Evolutionary conservation across 495 filamentous ascomycete species (phyloP), one percentile per base, ranked within the genome.

Genomic region (Neurospora sp.): DNA sequence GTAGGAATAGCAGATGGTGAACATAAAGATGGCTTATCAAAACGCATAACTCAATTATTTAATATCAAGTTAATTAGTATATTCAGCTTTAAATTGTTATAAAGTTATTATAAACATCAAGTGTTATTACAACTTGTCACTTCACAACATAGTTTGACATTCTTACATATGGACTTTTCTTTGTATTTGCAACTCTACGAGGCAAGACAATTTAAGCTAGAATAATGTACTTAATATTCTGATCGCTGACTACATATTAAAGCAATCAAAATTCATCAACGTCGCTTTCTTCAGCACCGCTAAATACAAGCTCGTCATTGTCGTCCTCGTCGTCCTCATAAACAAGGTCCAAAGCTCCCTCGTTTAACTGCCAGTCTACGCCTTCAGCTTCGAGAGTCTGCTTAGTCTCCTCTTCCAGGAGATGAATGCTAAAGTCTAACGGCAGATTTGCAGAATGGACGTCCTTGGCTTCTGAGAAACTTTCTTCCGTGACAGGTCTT

Each of bases 361-460:
- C 54, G 27, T 62, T 62, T 5, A 62, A 2, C 14, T 62, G 54
- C 54, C 54, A 62, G 35, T 74, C 69, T 9, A 76, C 76, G 2
- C 77, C 72, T 4, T 77, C 80, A 2, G 38, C n/a, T 37, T 74
- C 39, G 0, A 83, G 74, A 39, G 18, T 46, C 2, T 18, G 39
- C 38, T 72, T 76, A 0, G 77, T 76, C n/a, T 75, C 70, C 38
- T 70, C 60, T 0, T 70, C 35, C 27, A 85, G 44, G 0, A 62
- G 35, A 1, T 74, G 72, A 3, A 81, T 20, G 39, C 79, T 76
- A 4, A 83, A 44, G 70, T 84, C 81, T 2, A 81, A 5, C 0
- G 10, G 44, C 9, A 40, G 39, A 70, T 85, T 85, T 39, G 40
- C 69, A 8, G 4, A 3, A 46, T 83, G 81, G 2, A 12, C 23